Base-by-base conservation (phyloP, 148 eudicot genomes). In the Camellia lanceoleosa region DNA sequence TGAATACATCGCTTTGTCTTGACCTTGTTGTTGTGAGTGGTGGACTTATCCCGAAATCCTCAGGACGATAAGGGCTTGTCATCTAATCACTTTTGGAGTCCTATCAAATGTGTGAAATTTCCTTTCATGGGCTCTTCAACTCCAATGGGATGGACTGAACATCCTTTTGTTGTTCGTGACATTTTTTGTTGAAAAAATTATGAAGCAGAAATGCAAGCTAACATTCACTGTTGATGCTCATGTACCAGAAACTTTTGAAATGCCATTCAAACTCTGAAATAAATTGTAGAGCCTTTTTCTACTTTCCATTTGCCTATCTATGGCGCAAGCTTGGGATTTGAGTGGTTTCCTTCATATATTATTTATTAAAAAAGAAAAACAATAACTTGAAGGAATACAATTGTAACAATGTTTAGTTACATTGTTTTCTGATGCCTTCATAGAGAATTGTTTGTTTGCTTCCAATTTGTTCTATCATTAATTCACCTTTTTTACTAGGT, bases 101-200 rank as follows among this genome's bases (percentile, higher is more conserved):
- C 38, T 30, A 70, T 46, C 0, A 1, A 44, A 47, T 46, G 13
- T 16, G 13, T 70, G n/a, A 30, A 67, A 30, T 30, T 13, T 16
- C 46, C 46, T 41, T 67, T 67, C 44, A 67, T 38, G 71, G 71
- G 6, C 64, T 67, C 46, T 67, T 67, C 71, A 67, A 67, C 71
- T 30, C 9, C 47, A 67, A 30, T 67, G 16, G 47, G 18, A 13
- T 67, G 9, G 16, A 46, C 55, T 70, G 5, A 0, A 10, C 18
- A 10, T 68, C 71, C 71, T 68, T 68, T 68, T 13, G 7, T 43
- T 16, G 12, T 9, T 2, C 7, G 52, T 49, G 52, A 49, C 7
- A 49, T 49, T 49, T 30, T 49, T 49, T 49, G 52, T 49, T 49
- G 49, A 4, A 12, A 65, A 65, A 65, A 65, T 65, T 65, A 30